Evolutionary conservation across 352 stramenopile genomes (phyloP).

Genomic region (Globisporangium lucens): DNA sequence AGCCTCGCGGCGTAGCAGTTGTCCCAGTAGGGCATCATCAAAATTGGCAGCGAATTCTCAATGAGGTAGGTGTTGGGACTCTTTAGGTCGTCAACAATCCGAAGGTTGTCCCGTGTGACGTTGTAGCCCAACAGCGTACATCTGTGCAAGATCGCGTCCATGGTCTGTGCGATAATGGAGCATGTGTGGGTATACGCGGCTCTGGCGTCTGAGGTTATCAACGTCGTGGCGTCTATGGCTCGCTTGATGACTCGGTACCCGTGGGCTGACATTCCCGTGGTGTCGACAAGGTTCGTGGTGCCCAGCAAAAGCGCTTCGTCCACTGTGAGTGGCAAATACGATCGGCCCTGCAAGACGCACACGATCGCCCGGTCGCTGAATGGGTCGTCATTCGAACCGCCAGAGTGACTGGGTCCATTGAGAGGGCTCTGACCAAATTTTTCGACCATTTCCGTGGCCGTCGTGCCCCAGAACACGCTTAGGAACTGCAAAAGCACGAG

Average conservation of each 20-base stretch:
- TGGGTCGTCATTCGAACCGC: constrained; percentile 28
- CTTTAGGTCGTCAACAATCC: constrained; percentile 20
- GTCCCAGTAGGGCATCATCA: constrained; percentile 18
- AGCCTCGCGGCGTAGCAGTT: constrained; percentile 6
- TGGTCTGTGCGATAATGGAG: constrained; percentile 14
- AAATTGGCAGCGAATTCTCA: constrained; percentile 11
- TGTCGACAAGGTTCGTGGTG: constrained; percentile 1
- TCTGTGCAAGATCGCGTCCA: constrained; percentile 20
- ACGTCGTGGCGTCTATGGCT: neutral
- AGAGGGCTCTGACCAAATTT: constrained; percentile 5
- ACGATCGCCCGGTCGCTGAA: constrained; percentile 43
- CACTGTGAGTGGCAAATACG: constrained; percentile 36
- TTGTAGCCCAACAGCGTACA: constrained; percentile 26
- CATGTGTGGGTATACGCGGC: constrained; percentile 10
- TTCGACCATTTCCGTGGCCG: neutral
- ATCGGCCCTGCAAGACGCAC: constrained; percentile 33
- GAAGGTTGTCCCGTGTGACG: constrained; percentile 22
- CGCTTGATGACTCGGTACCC: constrained; percentile 13
- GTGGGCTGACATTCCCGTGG: constrained; percentile 4
- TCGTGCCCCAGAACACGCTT: neutral
- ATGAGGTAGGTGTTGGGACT: constrained; percentile 3
- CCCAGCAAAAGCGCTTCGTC: constrained; percentile 27
- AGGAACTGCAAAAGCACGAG: constrained; percentile 1
- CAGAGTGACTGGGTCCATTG: neutral
- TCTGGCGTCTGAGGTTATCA: neutral